Percentiles rank a stretch among this genome's conserved stretches.
Conservation (phyloP, 768 basidiomycete species). For the Imleria badia region DNA sequence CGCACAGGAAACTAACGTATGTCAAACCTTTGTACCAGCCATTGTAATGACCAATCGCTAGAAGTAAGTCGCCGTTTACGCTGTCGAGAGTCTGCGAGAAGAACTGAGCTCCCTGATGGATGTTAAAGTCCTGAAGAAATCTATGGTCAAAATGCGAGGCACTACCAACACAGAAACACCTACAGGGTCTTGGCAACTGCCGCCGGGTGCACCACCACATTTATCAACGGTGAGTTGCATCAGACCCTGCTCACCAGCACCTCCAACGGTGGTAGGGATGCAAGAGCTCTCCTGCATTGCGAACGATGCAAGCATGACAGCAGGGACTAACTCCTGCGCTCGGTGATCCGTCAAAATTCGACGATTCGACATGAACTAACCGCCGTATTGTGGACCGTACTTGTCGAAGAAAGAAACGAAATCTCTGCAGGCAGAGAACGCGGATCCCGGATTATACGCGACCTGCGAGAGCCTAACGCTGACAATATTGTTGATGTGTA, state of each 20-base stretch:
- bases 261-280: constrained; percentile 63
- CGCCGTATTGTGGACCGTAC: constrained; percentile 45
- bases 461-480: constrained; percentile 47
- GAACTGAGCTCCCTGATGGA: constrained; percentile 61
- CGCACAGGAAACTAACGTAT: constrained; percentile 38
- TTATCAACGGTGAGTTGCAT: constrained; percentile 86
- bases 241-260: constrained; percentile 79
- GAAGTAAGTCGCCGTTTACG: constrained; percentile 48
- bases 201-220: constrained; percentile 54
- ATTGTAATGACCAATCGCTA: constrained; percentile 71
- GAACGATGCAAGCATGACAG: constrained; percentile 81
- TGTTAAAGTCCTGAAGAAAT: constrained; percentile 61
- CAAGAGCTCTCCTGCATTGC: constrained; percentile 89
- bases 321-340: constrained; percentile 46
- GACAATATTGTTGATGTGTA: constrained; percentile 53
- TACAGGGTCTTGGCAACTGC: constrained; percentile 43
- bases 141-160: not conserved
- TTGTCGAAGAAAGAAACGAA: constrained; percentile 58
- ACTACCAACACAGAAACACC: constrained; percentile 7
- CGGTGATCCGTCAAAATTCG: not conserved
- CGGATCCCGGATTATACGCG: constrained; percentile 45
- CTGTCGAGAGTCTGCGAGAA: constrained; percentile 50
- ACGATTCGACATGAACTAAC: constrained; percentile 29
- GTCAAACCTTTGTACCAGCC: constrained; percentile 67
- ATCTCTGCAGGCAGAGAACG: constrained; percentile 58